Percentiles rank a stretch among this genome's conserved stretches.
Conservation (phyloP, 78 protist species). For the Acrasis kona region DNA sequence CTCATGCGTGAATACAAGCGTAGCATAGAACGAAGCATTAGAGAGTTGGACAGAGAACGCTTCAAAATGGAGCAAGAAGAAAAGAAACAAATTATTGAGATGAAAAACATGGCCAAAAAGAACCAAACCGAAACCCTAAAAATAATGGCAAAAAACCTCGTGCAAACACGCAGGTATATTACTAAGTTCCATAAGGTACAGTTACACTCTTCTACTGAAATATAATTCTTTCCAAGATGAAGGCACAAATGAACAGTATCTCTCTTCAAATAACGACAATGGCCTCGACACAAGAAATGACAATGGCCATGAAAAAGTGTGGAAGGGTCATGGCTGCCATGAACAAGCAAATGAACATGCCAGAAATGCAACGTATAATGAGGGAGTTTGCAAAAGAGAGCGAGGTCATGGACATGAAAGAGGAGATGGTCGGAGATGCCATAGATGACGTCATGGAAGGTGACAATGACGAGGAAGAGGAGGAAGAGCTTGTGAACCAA, state of each 20-base stretch:
- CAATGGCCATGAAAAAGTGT: constrained; percentile 84
- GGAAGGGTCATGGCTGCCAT: constrained; percentile 39
- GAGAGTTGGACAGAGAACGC: constrained; percentile 90
- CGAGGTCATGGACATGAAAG: constrained; percentile 83
- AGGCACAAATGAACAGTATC: constrained; percentile 74
- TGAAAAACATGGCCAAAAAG: constrained; percentile 69
- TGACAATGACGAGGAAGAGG: constrained; percentile 82
- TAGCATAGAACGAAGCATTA: constrained; percentile 54
- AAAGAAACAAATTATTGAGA: constrained; percentile 66
- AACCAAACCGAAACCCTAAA: constrained; percentile 71
- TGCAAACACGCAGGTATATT: constrained; percentile 66
- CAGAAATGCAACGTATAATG: constrained; percentile 83
- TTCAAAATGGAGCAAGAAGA: constrained; percentile 61
- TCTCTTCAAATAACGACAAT: constrained; percentile 76
- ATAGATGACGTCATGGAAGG: constrained; percentile 82
- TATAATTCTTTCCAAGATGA: too few species aligned
- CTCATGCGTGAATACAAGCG: constrained; percentile 80
- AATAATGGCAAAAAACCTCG: constrained; percentile 92
- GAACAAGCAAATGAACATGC: constrained; percentile 77
- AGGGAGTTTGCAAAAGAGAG: constrained; percentile 84
- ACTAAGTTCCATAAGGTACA: constrained; percentile 70
- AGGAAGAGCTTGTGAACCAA: constrained; percentile 51
- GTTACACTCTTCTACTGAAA: too few species aligned
- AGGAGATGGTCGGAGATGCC: constrained; percentile 90
- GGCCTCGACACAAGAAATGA: constrained; percentile 61